Conservation (phyloP, 129 eudicot species). For the Flaveria linearis region DNA sequence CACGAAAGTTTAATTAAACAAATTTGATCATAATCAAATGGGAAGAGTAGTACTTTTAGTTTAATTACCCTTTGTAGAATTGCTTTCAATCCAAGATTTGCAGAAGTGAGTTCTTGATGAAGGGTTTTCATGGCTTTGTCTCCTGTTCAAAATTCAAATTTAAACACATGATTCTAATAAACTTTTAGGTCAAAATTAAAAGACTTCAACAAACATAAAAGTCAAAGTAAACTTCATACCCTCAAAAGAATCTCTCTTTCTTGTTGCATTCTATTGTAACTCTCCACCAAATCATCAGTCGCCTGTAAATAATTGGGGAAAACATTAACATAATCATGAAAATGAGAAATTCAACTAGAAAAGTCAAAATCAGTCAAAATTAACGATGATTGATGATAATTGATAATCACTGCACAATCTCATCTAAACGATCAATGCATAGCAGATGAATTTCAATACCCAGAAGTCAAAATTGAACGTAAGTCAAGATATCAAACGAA, state of each 20-base stretch:
- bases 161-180: neutral
- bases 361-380: neutral
- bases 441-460: neutral
- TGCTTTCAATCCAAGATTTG: slow-evolving; percentile 49
- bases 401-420: neutral
- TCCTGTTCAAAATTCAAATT: slow-evolving; percentile 49
- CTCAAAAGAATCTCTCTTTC: slow-evolving; percentile 30
- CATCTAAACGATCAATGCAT: neutral
- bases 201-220: slow-evolving; percentile 16
- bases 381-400: neutral
- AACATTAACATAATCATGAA: neutral
- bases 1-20: neutral
- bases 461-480: neutral
- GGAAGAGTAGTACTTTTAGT: neutral
- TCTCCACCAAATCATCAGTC: slow-evolving; percentile 41
- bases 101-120: slow-evolving; percentile 31
- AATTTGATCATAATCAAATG: neutral
- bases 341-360: neutral
- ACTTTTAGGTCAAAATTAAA: slow-evolving; percentile 2
- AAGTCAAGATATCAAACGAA: slow-evolving; percentile 3
- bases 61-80: slow-evolving; percentile 44
- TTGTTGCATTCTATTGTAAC: slow-evolving; percentile 38
- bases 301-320: slow-evolving; percentile 35
- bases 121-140: slow-evolving; percentile 24
- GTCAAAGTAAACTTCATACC: slow-evolving; percentile 41